These are phyloP conservation scores for Aspergillus calidoustus DNA, from an alignment of 2,329 filamentous ascomycete species.

Conservation along the genomic window DNA sequence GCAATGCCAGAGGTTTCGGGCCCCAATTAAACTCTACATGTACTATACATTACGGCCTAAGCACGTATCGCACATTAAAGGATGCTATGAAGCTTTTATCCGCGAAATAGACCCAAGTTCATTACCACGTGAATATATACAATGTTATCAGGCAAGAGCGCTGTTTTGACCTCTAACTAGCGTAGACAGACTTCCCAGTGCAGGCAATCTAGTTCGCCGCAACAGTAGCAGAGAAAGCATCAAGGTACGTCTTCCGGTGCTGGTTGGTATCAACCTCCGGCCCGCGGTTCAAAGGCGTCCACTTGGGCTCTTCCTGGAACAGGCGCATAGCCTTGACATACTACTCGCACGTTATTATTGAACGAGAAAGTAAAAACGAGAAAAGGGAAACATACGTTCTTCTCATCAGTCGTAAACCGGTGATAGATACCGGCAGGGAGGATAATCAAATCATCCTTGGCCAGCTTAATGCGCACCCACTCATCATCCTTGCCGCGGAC, in stretches of 20 bases:
- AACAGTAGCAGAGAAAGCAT: conserved; percentile 34
- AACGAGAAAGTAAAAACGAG: conserved; percentile 1
- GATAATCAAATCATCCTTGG: conserved; percentile 89
- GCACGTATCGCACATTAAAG: neutral
- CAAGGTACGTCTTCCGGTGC: conserved; percentile 78
- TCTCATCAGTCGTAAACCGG: conserved; percentile 90
- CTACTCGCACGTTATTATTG: conserved; percentile 52
- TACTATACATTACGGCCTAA: conserved; percentile 8
- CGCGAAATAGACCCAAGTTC: conserved; percentile 14
- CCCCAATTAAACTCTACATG: conserved; percentile 27
- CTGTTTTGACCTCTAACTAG: neutral
- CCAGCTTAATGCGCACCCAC: conserved; percentile 85
- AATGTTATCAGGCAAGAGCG: neutral
- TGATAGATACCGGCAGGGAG: conserved; percentile 96
- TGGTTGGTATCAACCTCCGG: conserved; percentile 77
- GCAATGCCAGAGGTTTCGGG: conserved; percentile 37
- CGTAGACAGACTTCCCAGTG: neutral
- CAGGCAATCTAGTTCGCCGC: conserved; percentile 28
- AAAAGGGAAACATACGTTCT: conserved; percentile 69
- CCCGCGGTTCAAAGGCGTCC: conserved; percentile 88
- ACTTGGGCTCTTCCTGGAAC: conserved; percentile 98
- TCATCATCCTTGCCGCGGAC: conserved; percentile 80
- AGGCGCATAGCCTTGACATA: conserved; percentile 95
- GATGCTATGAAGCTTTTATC: neutral
- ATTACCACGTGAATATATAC: conserved; percentile 21